Evolutionary conservation across 352 stramenopile species (phyloP), one percentile per base, ranked within the genome.

Genomic region (Globisporangium carolinianum): DNA sequence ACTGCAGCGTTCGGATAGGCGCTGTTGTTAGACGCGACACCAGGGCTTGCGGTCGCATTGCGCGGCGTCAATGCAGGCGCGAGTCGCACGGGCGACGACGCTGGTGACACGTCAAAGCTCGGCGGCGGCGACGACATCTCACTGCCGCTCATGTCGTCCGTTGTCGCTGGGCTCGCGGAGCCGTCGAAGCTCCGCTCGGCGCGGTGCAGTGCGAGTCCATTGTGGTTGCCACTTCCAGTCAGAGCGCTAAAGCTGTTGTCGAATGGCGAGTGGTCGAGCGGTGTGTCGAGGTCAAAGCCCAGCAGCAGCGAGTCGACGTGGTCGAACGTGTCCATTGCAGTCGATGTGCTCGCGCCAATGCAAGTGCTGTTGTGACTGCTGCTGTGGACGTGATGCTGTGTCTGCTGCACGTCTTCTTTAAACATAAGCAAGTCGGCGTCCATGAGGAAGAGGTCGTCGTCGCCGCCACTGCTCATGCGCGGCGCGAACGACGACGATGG

Each of bases 341-440:
- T 47, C 11, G 42, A 46, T 17, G 42, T n/a, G 11, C 7, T 47
- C 10, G 7, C 47, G 17, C 63, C 51, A 54, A 66, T 65, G 51
- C 15, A 18, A 18, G 39, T 42, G 53, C 10, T 59, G 45, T 18
- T 52, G 36, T 24, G 45, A 43, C 45, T 36, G 12, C 10, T 58
- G 24, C 24, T 24, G 24, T 24, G 24, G 24, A 24, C 24, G 37
- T 9, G 54, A 51, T 48, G 51, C 24, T 42, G 32, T 6, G 9
- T 51, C 14, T 42, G 18, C 10, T 41, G 46, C 50, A 71, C 61
- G 47, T 63, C 66, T 60, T 85, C 72, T 41, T 78, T 64, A 47
- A 76, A 67, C 43, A 84, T 63, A 46, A 86, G 66, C 32, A 86
- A 67, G 45, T 35, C 36, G 17, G 83, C 75, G 66, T 82, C 75